Evolutionary conservation across 2,329 filamentous ascomycete genomes (phyloP), one percentile per base, ranked within the genome.

Genomic region (Tolypocladium guangdongense): DNA sequence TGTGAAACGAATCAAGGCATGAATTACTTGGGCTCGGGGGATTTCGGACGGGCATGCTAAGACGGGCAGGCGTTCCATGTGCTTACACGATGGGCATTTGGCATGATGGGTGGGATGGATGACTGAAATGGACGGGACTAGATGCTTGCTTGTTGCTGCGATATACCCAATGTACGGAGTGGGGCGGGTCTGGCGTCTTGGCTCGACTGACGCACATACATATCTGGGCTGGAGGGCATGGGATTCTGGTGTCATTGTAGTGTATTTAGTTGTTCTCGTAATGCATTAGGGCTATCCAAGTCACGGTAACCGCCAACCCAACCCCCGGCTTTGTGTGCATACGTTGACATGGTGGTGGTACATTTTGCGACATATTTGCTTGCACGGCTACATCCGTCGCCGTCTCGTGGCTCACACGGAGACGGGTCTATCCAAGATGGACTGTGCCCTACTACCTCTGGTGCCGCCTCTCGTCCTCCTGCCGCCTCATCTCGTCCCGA

Each of bases 401-500:
- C 24, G 16, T 30, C 14, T 10, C 16, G 14, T 18, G 8, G 41
- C 41, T 24, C 16, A n/a, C 41, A 18, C 43, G 18, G 7, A n/a
- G 16, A 27, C 43, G 18, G 18, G 16, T 32, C 27, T 46, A 32
- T 46, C 43, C 24, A 46, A 46, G 18, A 11, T 35, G 12, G 33
- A 14, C 16, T 46, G 43, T n/a, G 16, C 32, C 36, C 27, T 20
- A 46, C 11, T n/a, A 4, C 24, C 39, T 7, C 27, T 32, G 33
- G 50, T n/a, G 32, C n/a, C 45, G 57, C 50, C 72, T 69, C 61
- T 73, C 69, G 37, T 65, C 58, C 12, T 75, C 63, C 64, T 80
- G 76, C 58, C 77, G 71, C 55, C 62, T 66, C 58, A 80, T 54
- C 66, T 80, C 77, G 5, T 78, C 75, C 1, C 75, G 67, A 63